Evolutionary conservation across 495 filamentous ascomycete species (phyloP), one percentile per base, ranked within the genome.

Genomic region (Melanomma pulvis-pyrius): DNA sequence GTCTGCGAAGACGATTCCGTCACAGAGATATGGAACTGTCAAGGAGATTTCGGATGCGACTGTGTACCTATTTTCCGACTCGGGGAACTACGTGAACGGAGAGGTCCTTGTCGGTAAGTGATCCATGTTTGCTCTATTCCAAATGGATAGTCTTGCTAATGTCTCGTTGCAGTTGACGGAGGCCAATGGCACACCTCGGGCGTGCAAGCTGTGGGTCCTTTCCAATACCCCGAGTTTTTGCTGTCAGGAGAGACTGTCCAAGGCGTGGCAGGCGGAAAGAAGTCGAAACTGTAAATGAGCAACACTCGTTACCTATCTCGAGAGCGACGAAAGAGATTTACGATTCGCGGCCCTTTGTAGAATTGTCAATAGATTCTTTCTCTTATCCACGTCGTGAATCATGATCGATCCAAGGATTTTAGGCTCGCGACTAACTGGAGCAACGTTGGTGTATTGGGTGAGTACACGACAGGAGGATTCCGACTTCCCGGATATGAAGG

Each of bases 31-130:
- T 66, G 94, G 93, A n/a, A 86, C 82, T 0, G 84, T 96, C 9
- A 87, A 87, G 61, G 93, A 98, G 70, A 93, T 98, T 71, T 90
- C 93, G 0, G 92, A 98, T 79, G 91, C 93, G 17, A 96, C 93
- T 0, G 87, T 98, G 0, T 98, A 85, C 68, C 76, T 97, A 24
- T 92, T 97, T 67, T 87, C 87, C 25, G 89, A 93, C 51, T 86
- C 90, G 0, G 93, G 90, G 2, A 92, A 86, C 71, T 97, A 90
- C 73, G 84, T 97, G 8, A 96, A 87, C 67, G 92, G 91, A 1
- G 86, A 88, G 41, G 83, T 83, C 5, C 75, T 96, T 11, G 90
- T 96, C 50, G 91, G 76, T 75, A 36, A 75, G 75, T 65, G 19
- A 32, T 15, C 13, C 15, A 17, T 9, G 59, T 44, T 17, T 44